Evolutionary conservation across 345 rosid genomes (phyloP).

Genomic region (Salix caprea): DNA sequence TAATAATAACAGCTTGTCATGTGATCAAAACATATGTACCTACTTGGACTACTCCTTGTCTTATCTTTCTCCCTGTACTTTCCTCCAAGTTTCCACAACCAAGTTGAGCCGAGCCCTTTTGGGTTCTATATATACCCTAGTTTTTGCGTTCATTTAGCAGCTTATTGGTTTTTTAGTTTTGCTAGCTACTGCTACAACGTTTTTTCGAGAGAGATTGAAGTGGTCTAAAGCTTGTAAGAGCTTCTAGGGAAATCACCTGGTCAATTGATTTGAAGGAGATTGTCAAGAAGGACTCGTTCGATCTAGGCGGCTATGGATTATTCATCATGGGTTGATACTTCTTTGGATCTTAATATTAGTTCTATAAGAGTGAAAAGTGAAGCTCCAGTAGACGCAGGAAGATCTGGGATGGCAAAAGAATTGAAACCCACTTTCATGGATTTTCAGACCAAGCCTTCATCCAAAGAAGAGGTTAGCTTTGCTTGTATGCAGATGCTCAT

Average conservation of each 20-base stretch:
- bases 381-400: not conserved
- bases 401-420: slow-evolving; percentile 7
- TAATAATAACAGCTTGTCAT: not conserved
- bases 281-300: not conserved
- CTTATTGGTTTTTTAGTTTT: not conserved
- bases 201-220: not conserved
- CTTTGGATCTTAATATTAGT: slow-evolving; percentile 27
- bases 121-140: not conserved
- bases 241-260: not conserved
- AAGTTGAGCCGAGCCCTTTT: not conserved
- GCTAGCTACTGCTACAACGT: not conserved
- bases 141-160: not conserved
- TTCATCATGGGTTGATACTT: slow-evolving; percentile 23
- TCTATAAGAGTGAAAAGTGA: not conserved
- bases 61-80: no score
- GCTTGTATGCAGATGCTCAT: not conserved
- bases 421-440: slow-evolving; percentile 24
- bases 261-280: not conserved
- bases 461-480: slow-evolving; percentile 40
- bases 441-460: slow-evolving; percentile 26
- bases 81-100: not conserved
- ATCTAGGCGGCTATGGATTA: slow-evolving; percentile 12
- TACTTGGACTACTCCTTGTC: not conserved
- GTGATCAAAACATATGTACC: not conserved
- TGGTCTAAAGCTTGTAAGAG: not conserved